Conservation (phyloP, 2,329 filamentous ascomycete species). For the Samsoniella hepiali region DNA sequence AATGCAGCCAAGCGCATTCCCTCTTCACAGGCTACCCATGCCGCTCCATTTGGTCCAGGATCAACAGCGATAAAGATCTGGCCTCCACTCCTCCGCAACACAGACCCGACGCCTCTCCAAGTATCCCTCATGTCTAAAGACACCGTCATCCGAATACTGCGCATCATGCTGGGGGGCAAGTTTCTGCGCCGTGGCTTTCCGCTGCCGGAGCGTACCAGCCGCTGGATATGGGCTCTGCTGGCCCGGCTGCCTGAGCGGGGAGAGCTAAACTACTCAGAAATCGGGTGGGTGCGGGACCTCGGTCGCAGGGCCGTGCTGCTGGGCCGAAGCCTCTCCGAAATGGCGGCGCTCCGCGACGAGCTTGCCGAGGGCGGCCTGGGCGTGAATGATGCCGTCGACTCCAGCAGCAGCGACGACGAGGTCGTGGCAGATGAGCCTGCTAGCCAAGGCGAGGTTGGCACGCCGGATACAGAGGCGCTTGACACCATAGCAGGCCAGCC, state of each 20-base stretch:
- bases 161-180: constrained; percentile 61
- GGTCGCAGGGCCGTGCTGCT: constrained; percentile 70
- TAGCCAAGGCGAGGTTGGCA: constrained; percentile 29
- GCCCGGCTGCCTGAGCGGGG: constrained; percentile 72
- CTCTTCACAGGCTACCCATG: constrained; percentile 51
- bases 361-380: constrained; percentile 40
- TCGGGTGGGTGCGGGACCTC: constrained; percentile 73
- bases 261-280: constrained; percentile 70
- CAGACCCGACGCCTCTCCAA: constrained; percentile 57
- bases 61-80: constrained; percentile 50
- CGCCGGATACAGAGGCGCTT: constrained; percentile 23
- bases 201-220: constrained; percentile 64
- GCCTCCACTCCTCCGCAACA: constrained; percentile 48
- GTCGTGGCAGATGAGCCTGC: constrained; percentile 30
- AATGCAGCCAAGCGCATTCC: constrained; percentile 52
- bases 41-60: constrained; percentile 50
- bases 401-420: constrained; percentile 40
- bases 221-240: constrained; percentile 83
- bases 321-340: constrained; percentile 52
- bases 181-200: constrained; percentile 59
- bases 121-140: constrained; percentile 64
- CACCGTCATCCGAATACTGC: constrained; percentile 63
- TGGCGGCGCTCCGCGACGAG: constrained; percentile 46
- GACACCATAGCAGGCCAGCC: constrained; percentile 21
- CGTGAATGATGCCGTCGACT: constrained; percentile 45